These are phyloP conservation scores for Microascus cirrosus DNA, from an alignment of 2,329 filamentous ascomycete genomes.

Conservation along the genomic window DNA sequence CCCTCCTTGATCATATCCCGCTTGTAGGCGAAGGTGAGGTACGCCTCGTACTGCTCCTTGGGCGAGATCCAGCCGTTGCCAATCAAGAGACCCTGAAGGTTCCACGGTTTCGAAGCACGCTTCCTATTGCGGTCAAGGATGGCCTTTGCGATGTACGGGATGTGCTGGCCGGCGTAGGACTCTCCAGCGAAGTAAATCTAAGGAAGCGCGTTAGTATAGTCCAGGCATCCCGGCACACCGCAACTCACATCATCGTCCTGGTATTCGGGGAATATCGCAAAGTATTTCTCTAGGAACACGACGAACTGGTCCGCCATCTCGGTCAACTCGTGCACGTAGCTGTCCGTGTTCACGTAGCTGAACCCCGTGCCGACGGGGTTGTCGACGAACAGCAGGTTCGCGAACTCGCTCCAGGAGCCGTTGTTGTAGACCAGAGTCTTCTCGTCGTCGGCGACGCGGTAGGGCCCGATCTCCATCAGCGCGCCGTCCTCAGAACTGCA, in stretches of 20 bases:
- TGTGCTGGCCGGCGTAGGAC: constrained; percentile 89
- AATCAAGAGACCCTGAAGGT: constrained; percentile 75
- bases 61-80: constrained; percentile 98
- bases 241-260: constrained; percentile 69
- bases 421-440: constrained; percentile 67
- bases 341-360: constrained; percentile 88
- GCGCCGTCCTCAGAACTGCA: constrained; percentile 97
- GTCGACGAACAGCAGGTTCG: constrained; percentile 92
- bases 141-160: constrained; percentile 88
- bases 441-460: constrained; percentile 63
- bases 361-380: constrained; percentile 95
- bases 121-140: constrained; percentile 77
- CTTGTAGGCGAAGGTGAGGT: constrained; percentile 71
- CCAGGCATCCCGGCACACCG: not conserved
- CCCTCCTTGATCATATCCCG: constrained; percentile 60
- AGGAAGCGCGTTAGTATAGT: not conserved
- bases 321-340: constrained; percentile 72
- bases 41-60: constrained; percentile 77
- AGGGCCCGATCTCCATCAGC: constrained; percentile 92
- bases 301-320: constrained; percentile 88
- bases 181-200: constrained; percentile 92
- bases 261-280: constrained; percentile 81
- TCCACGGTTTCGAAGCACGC: constrained; percentile 45
- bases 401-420: constrained; percentile 98
- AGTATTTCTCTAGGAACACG: constrained; percentile 84